These are phyloP conservation scores for Euryodendron excelsum DNA, from an alignment of 148 eudicot genomes.

Conservation along the genomic window DNA sequence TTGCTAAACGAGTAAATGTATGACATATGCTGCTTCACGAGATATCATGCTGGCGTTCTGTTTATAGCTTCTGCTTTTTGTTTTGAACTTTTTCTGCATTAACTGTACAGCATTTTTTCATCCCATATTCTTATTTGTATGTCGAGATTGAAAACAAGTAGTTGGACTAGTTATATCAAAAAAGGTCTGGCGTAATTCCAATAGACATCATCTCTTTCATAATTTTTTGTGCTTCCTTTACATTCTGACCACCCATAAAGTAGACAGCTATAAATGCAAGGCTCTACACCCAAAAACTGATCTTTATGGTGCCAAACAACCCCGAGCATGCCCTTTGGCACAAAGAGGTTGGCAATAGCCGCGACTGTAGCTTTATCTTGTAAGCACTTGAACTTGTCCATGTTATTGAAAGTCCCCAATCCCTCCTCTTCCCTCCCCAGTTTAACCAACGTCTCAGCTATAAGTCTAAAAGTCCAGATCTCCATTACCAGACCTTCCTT, in stretches of 20 bases:
- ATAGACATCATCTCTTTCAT: conserved; percentile 54
- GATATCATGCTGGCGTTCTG: no score
- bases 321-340: conserved; percentile 54
- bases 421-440: conserved; percentile 60
- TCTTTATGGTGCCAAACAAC: conserved; percentile 51
- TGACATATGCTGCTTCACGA: no score
- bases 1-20: no score
- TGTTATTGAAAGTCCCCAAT: conserved; percentile 60
- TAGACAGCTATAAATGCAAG: conserved; percentile 50
- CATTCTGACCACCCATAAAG: conserved; percentile 63
- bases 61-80: no score
- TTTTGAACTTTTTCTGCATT: no score
- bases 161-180: conserved; percentile 54
- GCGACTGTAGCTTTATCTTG: conserved; percentile 41
- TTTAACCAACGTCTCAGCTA: conserved; percentile 50
- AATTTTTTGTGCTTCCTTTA: conserved; percentile 51
- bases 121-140: no score
- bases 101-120: no score
- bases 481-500: conserved; percentile 53
- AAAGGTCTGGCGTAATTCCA: conserved; percentile 49
- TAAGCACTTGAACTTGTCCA: conserved; percentile 47
- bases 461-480: conserved; percentile 36
- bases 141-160: no score
- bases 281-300: conserved; percentile 42
- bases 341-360: conserved; percentile 54